These are phyloP conservation scores for Cyclotella distinguenda DNA, from an alignment of 108 stramenopile genomes.

Conservation along the genomic window DNA sequence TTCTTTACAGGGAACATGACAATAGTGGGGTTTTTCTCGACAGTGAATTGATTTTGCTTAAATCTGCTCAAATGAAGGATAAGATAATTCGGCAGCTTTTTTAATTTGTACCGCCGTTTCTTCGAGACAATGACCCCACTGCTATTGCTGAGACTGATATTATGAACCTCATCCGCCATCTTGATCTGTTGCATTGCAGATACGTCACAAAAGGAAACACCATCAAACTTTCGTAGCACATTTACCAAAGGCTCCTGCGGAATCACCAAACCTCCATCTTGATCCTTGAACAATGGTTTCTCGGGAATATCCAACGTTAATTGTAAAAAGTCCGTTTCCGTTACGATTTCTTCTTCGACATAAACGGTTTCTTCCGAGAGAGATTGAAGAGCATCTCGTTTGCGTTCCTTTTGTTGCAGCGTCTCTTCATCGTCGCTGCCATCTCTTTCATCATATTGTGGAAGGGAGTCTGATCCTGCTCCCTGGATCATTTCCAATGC, in stretches of 20 bases:
- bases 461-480: background rate
- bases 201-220: conserved; percentile 79
- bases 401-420: conserved; percentile 15
- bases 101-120: conserved; percentile 81
- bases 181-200: conserved; percentile 33
- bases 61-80: conserved; percentile 92
- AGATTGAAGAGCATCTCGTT: conserved; percentile 30
- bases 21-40: conserved; percentile 99
- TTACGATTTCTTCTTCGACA: conserved; percentile 60
- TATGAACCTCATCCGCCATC: conserved; percentile 12
- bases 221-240: conserved; percentile 94
- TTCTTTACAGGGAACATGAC: conserved; percentile 98
- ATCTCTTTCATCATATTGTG: conserved; percentile 52
- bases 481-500: conserved; percentile 31
- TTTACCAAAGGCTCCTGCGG: conserved; percentile 95
- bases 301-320: conserved; percentile 96
- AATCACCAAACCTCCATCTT: conserved; percentile 94
- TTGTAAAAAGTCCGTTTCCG: conserved; percentile 81
- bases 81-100: conserved; percentile 88
- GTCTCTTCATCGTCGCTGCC: conserved; percentile 61
- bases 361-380: conserved; percentile 32
- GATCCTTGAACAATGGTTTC: conserved; percentile 97
- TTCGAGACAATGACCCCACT: conserved; percentile 51
- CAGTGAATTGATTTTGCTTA: conserved; percentile 85
- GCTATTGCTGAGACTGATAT: background rate